phyloP scores from a whole-genome alignment of 208 protist species.

The Leishmania aethiopica region DNA sequence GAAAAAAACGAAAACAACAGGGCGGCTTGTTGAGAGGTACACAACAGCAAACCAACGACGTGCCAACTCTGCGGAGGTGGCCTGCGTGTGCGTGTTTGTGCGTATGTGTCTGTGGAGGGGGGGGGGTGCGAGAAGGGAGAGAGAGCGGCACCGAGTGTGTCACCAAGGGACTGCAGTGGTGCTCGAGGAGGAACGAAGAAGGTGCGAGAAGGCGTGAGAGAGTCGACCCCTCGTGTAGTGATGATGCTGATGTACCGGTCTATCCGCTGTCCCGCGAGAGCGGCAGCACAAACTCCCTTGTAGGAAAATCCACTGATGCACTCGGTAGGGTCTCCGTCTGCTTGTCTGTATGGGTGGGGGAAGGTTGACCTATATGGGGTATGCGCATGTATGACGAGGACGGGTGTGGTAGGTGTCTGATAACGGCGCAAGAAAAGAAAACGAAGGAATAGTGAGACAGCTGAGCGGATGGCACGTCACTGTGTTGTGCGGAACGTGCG shows the following conservation, averaged over 20 bases:
- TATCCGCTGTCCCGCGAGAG: background rate
- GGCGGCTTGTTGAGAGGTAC: background rate
- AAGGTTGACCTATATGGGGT: background rate
- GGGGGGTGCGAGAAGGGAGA: background rate
- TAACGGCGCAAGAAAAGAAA: background rate
- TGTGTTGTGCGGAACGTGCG: background rate
- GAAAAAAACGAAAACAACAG: background rate
- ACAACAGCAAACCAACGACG: background rate
- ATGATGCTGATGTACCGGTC: background rate
- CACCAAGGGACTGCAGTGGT: no score
- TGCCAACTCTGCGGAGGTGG: background rate
- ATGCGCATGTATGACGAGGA: background rate
- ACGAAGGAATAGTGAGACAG: background rate
- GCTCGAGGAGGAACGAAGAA: background rate
- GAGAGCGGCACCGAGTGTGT: no score
- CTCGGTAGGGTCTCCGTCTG: background rate
- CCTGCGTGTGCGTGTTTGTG: background rate
- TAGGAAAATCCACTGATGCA: background rate
- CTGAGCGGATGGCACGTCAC: background rate
- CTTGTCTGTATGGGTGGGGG: background rate
- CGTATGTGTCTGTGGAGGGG: background rate
- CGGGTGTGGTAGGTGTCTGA: background rate
- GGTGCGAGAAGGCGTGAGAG: background rate
- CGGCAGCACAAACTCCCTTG: background rate
- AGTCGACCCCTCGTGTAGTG: background rate